phyloP scores from a whole-genome alignment of 257 asterid species.

The Solanum appendiculatum region DNA sequence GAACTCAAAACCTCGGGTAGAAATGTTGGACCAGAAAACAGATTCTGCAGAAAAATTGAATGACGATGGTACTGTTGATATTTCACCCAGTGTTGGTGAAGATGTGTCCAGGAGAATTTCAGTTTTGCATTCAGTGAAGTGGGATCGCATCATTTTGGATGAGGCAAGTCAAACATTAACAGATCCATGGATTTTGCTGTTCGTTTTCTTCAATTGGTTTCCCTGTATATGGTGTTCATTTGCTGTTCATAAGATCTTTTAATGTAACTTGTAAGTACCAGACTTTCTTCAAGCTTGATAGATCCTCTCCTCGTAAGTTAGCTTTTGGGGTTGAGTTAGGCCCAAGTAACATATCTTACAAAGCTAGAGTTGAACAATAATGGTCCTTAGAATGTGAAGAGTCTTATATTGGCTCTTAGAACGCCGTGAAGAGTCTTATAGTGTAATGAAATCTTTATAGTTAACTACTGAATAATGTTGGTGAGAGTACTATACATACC shows the following conservation, averaged over 20 bases:
- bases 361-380: not conserved
- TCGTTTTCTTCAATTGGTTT: not conserved
- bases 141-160: constrained; percentile 88
- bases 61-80: constrained; percentile 11
- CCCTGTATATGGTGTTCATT: not conserved
- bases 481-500: not conserved
- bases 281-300: too few relatives aligned
- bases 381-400: not conserved
- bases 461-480: not conserved
- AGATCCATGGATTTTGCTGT: not conserved
- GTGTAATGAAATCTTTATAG: not conserved
- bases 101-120: constrained; percentile 28
- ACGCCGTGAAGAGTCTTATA: not conserved
- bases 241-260: too few relatives aligned
- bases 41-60: constrained; percentile 9
- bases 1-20: constrained; percentile 2
- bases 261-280: too few relatives aligned
- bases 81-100: constrained; percentile 18
- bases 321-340: not conserved
- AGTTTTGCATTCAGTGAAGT: constrained; percentile 53
- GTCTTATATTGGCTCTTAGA: not conserved
- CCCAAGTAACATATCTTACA: not conserved
- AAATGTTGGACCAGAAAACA: constrained; percentile 14
- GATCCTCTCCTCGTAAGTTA: not conserved
- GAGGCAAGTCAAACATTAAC: constrained; percentile 34